A percentile compares a stretch with the other conserved stretches of the same genome.
Evolutionary conservation across 805 yeast genomes (phyloP).

Genomic region (Kuraishia ogatae): DNA sequence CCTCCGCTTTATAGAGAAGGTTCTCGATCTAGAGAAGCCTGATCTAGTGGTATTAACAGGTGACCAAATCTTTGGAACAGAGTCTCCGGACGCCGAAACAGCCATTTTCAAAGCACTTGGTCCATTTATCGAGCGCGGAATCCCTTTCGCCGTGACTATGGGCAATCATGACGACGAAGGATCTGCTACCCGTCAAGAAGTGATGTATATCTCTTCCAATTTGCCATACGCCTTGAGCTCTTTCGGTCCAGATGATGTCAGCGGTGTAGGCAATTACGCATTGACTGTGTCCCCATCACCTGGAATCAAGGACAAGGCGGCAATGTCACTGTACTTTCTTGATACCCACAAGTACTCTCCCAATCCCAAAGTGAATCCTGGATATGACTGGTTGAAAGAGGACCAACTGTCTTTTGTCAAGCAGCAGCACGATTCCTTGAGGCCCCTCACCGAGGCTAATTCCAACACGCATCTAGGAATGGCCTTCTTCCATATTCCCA

Average conservation of each 20-base stretch:
- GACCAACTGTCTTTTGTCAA: conserved; percentile 55
- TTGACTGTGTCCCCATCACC: conserved; percentile 38
- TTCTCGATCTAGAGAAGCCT: conserved; percentile 70
- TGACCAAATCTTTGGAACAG: conserved; percentile 82
- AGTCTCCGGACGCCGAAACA: conserved; percentile 73
- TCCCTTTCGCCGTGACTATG: conserved; percentile 80
- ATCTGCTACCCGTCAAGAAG: conserved; percentile 44
- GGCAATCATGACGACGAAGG: conserved; percentile 97
- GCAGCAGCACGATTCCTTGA: conserved; percentile 20
- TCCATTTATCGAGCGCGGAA: conserved; percentile 56
- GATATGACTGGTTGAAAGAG: conserved; percentile 81
- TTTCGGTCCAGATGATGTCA: conserved; percentile 56
- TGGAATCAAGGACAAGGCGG: conserved; percentile 23
- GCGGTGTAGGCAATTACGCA: conserved; percentile 80
- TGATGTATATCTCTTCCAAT: conserved; percentile 45
- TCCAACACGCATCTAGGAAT: conserved; percentile 48
- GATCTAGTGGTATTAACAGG: conserved; percentile 85
- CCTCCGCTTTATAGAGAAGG: conserved; percentile 44
- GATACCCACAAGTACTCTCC: conserved; percentile 78
- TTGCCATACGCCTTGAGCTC: conserved; percentile 64
- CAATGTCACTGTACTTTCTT: conserved; percentile 60
- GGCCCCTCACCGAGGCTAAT: conserved; percentile 23
- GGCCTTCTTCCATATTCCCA: conserved; percentile 94
- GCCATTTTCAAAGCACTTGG: conserved; percentile 68
- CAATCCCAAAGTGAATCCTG: conserved; percentile 55